Base-by-base conservation (phyloP, 495 filamentous ascomycete genomes). In the Podospora pseudoanserina region DNA sequence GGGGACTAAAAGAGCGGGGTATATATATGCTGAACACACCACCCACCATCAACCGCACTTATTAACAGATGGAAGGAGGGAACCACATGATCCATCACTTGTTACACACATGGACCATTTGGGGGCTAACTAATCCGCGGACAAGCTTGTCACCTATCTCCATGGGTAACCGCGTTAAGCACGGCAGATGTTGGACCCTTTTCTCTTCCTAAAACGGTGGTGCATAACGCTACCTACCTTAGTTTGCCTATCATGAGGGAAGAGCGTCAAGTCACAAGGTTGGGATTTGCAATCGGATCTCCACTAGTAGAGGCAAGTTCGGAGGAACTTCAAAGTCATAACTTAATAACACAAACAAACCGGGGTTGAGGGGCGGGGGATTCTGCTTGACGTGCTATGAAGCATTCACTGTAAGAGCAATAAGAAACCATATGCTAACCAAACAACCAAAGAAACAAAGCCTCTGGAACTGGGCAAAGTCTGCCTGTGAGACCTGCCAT, bases 201-300 rank as follows among this genome's bases (percentile, higher is more conserved):
- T 16, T 13, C 39, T 5, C 7, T 49, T 11, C 39, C 39, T 13
- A 49, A 49, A 49, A 49, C 39, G 39, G 13, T 16, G 39, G 13
- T 49, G 39, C 39, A 49, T 49, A 16, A 11, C 39, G 39, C 39
- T 49, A 49, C 2, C 9, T 16, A 13, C 11, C 9, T 1, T 23
- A 23, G 23, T 23, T 23, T 23, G 23, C 23, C 23, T 23, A 49
- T 49, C 39, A 49, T 49, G 39, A 16, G 39, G 5, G 39, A 18
- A 4, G 23, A 49, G 9, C 9, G 55, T 20, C 55, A 58, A 26
- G 55, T 58, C 55, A 58, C 55, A 58, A 19, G 55, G 11, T 58
- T 58, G 23, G 55, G 55, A 58, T 58, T 58, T 58, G 16, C 55
- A 58, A 58, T 58, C n/a, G 13, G 55, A 58, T 49, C 39, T 49